Evolutionary conservation across 306 rosid species (phyloP).

Genomic region (Cyamopsis tetragonoloba): DNA sequence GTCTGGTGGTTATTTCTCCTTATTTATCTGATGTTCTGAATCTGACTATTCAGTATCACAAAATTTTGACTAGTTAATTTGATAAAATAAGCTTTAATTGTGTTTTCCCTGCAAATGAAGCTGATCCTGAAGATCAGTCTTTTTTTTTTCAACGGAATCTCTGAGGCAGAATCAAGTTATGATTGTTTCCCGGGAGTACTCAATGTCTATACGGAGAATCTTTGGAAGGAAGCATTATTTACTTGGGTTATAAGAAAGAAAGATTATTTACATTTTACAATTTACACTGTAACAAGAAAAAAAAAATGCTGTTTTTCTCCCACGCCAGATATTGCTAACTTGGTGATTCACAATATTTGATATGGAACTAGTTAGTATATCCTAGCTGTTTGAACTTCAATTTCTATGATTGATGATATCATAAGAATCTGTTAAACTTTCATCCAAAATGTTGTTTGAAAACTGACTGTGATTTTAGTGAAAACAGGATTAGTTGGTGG

Average conservation of each 20-base stretch:
- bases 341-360: background rate
- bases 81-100: background rate
- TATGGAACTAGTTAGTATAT: background rate
- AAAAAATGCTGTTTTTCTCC: background rate
- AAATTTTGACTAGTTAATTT: background rate
- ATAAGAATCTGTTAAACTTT: background rate
- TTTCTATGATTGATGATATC: background rate
- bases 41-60: background rate
- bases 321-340: background rate
- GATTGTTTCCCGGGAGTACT: conserved; percentile 3
- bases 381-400: background rate
- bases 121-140: background rate
- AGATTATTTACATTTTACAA: background rate
- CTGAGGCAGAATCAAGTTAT: background rate
- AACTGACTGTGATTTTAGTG: background rate
- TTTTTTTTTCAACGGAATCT: background rate
- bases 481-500: conserved; percentile 2
- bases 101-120: background rate
- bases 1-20: background rate
- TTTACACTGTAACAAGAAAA: background rate
- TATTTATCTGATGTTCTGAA: background rate
- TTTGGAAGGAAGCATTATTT: background rate
- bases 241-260: background rate
- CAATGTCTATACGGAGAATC: background rate
- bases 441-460: background rate